A percentile compares a stretch with the other conserved stretches of the same genome.
These are phyloP conservation scores for Apiospora malaysiana DNA, from an alignment of 2,329 filamentous ascomycete species.

Conservation along the genomic window DNA sequence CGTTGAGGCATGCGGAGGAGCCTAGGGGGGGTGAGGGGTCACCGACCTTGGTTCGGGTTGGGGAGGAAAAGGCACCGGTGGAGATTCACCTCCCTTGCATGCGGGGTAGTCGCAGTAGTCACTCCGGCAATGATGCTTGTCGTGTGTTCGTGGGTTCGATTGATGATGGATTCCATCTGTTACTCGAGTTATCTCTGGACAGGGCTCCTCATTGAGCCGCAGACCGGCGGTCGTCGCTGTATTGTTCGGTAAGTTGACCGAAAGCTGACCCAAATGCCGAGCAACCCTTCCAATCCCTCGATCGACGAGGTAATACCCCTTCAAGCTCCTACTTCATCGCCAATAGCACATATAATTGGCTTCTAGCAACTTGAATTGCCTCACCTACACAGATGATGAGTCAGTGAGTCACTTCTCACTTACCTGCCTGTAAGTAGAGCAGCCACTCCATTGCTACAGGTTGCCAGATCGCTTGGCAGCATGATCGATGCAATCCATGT, in stretches of 20 bases:
- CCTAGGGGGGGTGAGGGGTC: background rate
- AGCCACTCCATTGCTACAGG: too few relatives aligned
- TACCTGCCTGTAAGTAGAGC: too few relatives aligned
- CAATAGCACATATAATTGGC: too few relatives aligned
- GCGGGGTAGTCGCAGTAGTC: slow-evolving; percentile 12
- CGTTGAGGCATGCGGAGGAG: background rate
- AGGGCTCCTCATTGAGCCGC: background rate
- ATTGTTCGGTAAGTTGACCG: background rate
- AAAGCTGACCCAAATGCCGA: background rate
- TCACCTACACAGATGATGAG: too few relatives aligned
- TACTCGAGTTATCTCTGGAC: background rate
- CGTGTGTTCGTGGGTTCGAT: background rate
- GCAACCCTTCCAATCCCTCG: too few relatives aligned
- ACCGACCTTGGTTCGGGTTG: background rate
- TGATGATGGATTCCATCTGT: background rate
- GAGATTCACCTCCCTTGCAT: slow-evolving; percentile 5
- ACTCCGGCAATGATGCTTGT: background rate
- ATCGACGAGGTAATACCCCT: too few relatives aligned
- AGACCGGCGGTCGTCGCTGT: background rate
- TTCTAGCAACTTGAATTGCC: too few relatives aligned
- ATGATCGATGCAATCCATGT: too few relatives aligned
- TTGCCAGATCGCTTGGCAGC: too few relatives aligned
- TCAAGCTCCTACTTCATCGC: too few relatives aligned
- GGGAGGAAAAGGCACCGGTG: background rate
- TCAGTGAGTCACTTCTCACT: too few relatives aligned